These are phyloP conservation scores for Mycena venus DNA, from an alignment of 768 basidiomycete species.

Conservation along the genomic window DNA sequence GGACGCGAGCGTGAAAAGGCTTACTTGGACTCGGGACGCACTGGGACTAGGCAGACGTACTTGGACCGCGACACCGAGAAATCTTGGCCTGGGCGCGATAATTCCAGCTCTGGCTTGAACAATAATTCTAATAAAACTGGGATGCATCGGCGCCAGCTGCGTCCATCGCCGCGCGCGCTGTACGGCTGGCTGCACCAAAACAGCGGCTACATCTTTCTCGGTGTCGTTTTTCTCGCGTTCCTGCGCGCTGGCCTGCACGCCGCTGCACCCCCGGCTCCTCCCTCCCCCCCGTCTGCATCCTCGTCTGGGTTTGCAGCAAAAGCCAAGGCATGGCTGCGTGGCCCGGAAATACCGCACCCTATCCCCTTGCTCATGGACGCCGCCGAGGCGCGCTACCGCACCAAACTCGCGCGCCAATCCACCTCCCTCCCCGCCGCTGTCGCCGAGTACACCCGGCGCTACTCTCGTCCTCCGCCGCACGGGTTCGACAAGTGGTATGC, in stretches of 20 bases:
- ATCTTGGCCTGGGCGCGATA: too few species aligned
- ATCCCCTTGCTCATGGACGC: conserved; percentile 88
- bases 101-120: neutral
- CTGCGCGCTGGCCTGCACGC: conserved; percentile 27
- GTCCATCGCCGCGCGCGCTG: neutral
- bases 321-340: conserved; percentile 6
- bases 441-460: conserved; percentile 83
- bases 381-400: conserved; percentile 80
- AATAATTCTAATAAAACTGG: neutral
- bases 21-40: too few species aligned
- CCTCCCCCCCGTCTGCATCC: neutral
- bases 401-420: conserved; percentile 81
- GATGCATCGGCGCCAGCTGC: neutral
- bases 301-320: neutral
- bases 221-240: conserved; percentile 25
- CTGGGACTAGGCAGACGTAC: too few species aligned
- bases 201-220: conserved; percentile 25
- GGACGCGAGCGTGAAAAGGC: neutral
- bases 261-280: neutral
- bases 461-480: conserved; percentile 83
- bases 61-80: too few species aligned
- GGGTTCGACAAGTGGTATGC: conserved; percentile 95
- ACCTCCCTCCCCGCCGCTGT: conserved; percentile 85
- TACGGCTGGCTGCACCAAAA: conserved; percentile 26
- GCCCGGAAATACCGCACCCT: conserved; percentile 66